Conservation (phyloP, 805 yeast species). For the Torulaspora gathmanii region DNA sequence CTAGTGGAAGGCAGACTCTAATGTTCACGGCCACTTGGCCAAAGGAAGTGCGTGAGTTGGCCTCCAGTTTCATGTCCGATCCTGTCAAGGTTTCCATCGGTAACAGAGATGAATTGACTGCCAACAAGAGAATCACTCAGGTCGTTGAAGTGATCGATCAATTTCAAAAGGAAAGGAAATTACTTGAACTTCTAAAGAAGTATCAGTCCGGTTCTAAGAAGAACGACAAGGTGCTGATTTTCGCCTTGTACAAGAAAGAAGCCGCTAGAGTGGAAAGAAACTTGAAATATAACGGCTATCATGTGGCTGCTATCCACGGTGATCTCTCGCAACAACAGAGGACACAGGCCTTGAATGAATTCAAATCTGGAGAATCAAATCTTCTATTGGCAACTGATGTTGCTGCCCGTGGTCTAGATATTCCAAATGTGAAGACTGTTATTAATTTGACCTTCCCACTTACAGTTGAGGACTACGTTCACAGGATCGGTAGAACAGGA, state of each 20-base stretch:
- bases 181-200: conserved; percentile 65
- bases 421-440: conserved; percentile 94
- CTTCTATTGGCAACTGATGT: conserved; percentile 94
- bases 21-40: conserved; percentile 99
- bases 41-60: conserved; percentile 92
- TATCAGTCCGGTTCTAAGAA: conserved; percentile 63
- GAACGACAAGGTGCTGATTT: conserved; percentile 81
- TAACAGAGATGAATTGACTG: conserved; percentile 87
- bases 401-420: conserved; percentile 96
- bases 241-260: conserved; percentile 94
- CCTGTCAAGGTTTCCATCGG: conserved; percentile 95
- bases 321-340: conserved; percentile 91
- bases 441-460: conserved; percentile 94
- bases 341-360: conserved; percentile 76
- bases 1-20: conserved; percentile 69
- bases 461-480: conserved; percentile 95
- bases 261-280: conserved; percentile 85
- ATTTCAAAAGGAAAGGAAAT: conserved; percentile 68
- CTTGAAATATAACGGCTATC: conserved; percentile 65
- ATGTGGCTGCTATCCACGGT: conserved; percentile 93
- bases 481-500: conserved; percentile 96
- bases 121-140: conserved; percentile 91
- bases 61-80: conserved; percentile 70
- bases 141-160: conserved; percentile 89
- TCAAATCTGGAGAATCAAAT: conserved; percentile 73